Conservation (phyloP, 2,329 filamentous ascomycete species). For the Emergomyces pasteurianus region DNA sequence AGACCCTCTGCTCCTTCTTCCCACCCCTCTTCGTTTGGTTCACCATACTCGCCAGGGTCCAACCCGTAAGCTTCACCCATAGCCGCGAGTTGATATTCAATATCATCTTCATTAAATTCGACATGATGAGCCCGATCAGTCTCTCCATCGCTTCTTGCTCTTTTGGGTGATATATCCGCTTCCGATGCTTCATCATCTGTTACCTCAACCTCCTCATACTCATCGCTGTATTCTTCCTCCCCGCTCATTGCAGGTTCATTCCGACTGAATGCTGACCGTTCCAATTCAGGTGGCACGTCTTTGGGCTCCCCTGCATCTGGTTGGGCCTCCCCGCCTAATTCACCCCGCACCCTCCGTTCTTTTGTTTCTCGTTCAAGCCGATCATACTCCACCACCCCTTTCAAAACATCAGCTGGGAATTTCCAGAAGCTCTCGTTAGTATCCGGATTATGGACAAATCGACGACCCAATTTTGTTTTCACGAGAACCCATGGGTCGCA, state of each 20-base stretch:
- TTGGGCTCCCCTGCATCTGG: conserved; percentile 3
- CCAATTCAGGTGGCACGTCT: not conserved
- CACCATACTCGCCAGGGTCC: conserved; percentile 64
- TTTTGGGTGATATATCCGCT: conserved; percentile 38
- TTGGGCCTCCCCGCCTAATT: conserved; percentile 11
- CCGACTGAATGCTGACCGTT: not conserved
- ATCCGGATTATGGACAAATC: conserved; percentile 78
- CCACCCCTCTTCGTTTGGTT: conserved; percentile 39
- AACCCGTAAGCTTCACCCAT: conserved; percentile 80
- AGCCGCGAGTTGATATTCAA: conserved; percentile 77
- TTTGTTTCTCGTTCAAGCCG: conserved; percentile 58
- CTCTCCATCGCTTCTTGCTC: conserved; percentile 39
- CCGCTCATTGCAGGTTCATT: conserved; percentile 10
- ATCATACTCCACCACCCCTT: conserved; percentile 57
- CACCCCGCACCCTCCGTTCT: conserved; percentile 39
- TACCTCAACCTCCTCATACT: conserved; percentile 69
- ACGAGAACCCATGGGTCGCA: conserved; percentile 83
- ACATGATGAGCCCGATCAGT: conserved; percentile 37
- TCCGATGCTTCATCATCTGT: conserved; percentile 44
- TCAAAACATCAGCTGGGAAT: conserved; percentile 76
- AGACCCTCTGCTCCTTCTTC: conserved; percentile 57
- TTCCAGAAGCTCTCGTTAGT: conserved; percentile 93
- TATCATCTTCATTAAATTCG: conserved; percentile 89
- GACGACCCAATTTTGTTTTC: conserved; percentile 77
- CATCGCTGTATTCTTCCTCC: conserved; percentile 46